Conservation (phyloP, 1,284 basidiomycete species). For the Athelia sp. region DNA sequence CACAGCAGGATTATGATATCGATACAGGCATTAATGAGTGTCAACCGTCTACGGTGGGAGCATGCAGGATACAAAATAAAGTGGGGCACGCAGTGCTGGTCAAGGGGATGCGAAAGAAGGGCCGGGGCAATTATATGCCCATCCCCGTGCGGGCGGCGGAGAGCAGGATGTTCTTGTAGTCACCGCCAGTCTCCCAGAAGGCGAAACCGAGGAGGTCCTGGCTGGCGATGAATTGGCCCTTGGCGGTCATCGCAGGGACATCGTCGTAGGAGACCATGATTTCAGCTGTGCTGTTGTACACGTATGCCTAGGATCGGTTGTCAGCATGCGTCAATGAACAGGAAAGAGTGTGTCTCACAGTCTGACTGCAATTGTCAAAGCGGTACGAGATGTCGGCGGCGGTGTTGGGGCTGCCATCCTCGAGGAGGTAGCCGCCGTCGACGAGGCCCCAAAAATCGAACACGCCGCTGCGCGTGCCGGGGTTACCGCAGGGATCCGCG, state of each 20-base stretch:
- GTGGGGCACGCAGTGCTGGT: no score
- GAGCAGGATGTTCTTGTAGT: constrained; percentile 51
- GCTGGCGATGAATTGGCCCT: constrained; percentile 37
- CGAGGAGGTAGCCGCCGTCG: constrained; percentile 43
- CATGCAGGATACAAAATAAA: no score
- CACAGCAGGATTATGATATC: no score
- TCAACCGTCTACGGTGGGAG: no score
- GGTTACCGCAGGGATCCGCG: constrained; percentile 49
- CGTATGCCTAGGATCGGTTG: constrained; percentile 43
- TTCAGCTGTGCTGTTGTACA: constrained; percentile 48
- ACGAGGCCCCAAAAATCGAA: constrained; percentile 62
- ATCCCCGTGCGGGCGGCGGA: constrained; percentile 38
- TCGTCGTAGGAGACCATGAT: constrained; percentile 58
- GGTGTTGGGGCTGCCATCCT: constrained; percentile 35
- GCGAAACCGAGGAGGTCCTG: constrained; percentile 55
- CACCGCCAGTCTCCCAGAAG: constrained; percentile 62
- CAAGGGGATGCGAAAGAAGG: no score
- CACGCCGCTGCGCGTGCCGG: constrained; percentile 34
- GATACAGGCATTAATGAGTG: no score
- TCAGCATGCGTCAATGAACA: neutral
- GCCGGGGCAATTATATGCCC: constrained; percentile 3
- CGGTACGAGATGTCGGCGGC: constrained; percentile 41
- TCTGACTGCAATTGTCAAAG: constrained; percentile 64
- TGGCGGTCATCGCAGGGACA: neutral
- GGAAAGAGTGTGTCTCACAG: constrained; percentile 42